phyloP scores from a whole-genome alignment of 2,329 filamentous ascomycete species.

The Alternaria incomplexa region DNA sequence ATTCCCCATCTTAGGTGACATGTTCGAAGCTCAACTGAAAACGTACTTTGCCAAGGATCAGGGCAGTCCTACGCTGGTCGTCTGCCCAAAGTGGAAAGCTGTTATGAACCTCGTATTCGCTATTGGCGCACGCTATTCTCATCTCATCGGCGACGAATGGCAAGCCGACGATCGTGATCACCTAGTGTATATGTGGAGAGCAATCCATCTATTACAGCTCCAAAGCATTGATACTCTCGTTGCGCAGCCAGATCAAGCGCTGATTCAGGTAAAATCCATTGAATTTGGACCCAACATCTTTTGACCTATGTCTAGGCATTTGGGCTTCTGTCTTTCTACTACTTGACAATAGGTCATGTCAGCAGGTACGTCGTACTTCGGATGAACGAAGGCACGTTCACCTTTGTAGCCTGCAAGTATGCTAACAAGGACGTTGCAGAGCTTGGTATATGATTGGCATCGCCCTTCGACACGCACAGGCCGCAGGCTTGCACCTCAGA shows the following conservation, averaged over 20 bases:
- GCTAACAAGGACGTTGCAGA: constrained; percentile 23
- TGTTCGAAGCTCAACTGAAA: constrained; percentile 12
- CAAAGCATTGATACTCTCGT: constrained; percentile 30
- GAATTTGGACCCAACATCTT: not conserved
- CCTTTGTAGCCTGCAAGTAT: constrained; percentile 6
- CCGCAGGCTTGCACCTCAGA: constrained; percentile 45
- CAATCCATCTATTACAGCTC: constrained; percentile 15
- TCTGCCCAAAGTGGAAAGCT: constrained; percentile 36
- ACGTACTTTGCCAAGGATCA: constrained; percentile 2
- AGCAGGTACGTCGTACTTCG: constrained; percentile 40
- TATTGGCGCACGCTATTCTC: constrained; percentile 45
- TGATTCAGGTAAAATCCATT: constrained; percentile 18
- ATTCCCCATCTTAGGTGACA: constrained; percentile 29
- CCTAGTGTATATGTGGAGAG: constrained; percentile 41
- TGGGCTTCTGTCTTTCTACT: constrained; percentile 47
- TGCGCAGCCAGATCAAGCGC: constrained; percentile 27
- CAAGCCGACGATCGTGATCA: constrained; percentile 33
- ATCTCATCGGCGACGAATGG: constrained; percentile 31
- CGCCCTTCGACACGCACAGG: constrained; percentile 44
- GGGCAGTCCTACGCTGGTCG: not conserved
- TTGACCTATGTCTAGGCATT: constrained; percentile 31
- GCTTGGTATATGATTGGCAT: constrained; percentile 47
- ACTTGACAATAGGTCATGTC: constrained; percentile 45
- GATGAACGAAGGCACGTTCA: not conserved
- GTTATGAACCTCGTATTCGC: constrained; percentile 49